A percentile compares a stretch with the other conserved stretches of the same genome.
These are phyloP conservation scores for Cupressus sempervirens DNA, from an alignment of 75 land plant genomes.

Conservation along the genomic window DNA sequence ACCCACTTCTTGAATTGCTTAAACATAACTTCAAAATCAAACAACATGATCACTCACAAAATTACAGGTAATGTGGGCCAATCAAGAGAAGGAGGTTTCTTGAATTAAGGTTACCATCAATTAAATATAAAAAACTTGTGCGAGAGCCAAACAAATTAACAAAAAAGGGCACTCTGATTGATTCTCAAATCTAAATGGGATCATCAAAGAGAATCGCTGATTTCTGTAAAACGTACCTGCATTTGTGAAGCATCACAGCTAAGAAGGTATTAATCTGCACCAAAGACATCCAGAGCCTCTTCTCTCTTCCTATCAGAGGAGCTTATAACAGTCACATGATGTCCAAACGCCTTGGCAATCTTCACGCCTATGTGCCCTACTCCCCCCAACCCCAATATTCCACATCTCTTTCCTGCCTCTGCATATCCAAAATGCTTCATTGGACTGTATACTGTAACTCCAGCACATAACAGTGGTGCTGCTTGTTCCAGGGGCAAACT, in stretches of 20 bases:
- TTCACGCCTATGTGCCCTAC: constrained; percentile 93
- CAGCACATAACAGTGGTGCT: constrained; percentile 91
- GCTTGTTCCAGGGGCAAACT: constrained; percentile 69
- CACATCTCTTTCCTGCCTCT: constrained; percentile 54
- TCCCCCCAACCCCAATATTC: constrained; percentile 82
- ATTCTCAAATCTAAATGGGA: background rate
- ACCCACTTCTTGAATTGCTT: background rate
- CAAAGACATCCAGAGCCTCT: constrained; percentile 77
- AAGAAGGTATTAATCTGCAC: constrained; percentile 80
- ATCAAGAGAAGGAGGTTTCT: too few relatives aligned
- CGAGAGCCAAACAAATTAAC: background rate
- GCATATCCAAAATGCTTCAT: constrained; percentile 69
- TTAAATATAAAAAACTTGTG: background rate
- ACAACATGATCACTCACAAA: background rate
- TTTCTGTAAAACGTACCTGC: constrained; percentile 15
- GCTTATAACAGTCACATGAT: constrained; percentile 90
- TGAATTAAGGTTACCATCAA: background rate
- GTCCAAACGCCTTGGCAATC: constrained; percentile 90
- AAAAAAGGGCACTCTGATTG: background rate
- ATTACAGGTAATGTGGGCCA: too few relatives aligned
- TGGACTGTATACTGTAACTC: constrained; percentile 90
- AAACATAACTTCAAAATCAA: too few relatives aligned
- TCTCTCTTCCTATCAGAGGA: constrained; percentile 70
- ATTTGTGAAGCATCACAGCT: constrained; percentile 53
- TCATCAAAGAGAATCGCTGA: background rate